Base-by-base conservation (phyloP, 2,329 filamentous ascomycete species). In the Sporothrix brunneoviolacea region DNA sequence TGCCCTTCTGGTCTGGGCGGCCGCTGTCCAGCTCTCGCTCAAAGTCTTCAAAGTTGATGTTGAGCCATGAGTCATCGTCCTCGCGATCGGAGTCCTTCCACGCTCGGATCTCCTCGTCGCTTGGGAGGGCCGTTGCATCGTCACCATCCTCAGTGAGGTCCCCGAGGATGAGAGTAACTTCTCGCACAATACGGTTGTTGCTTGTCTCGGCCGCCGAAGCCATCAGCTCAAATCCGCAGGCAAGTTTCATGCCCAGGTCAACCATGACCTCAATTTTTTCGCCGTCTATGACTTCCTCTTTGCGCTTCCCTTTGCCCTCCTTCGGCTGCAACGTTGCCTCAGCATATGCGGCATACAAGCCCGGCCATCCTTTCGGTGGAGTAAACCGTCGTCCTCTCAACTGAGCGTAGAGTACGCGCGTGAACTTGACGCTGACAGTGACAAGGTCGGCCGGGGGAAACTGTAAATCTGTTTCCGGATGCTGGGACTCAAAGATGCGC, bases 181-280 rank as follows among this genome's bases (percentile, higher is more conserved):
- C 89, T 32, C 88, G 76, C 4, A 88, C 84, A 1, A 77, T 67
- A 8, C 83, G 76, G 57, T 78, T 86, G 57, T 88, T 82, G 56
- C 78, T 80, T 53, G 84, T 83, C 35, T 84, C 76, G 1, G 82
- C 76, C 57, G 86, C 81, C 9, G 72, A 71, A 0, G 89, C 69
- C 43, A 97, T 74, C 77, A 97, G 93, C 67, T 98, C 91, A 60
- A 95, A 90, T 0, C 91, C 93, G 58, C 85, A 90, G 0, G 88
- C 79, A 9, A 97, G 68, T 64, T 97, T 97, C 84, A 96, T 91
- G 10, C 91, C 91, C 36, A 86, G 71, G 50, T 91, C 85, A 2
- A 77, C 56, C n/a, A 71, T 68, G 58, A 63, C 68, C 50, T 62
- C 57, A 3, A 47, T 60, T 36, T 60, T 67, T 48, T 51, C 44